Percentiles rank a stretch among this genome's conserved stretches.
Evolutionary conservation across 495 filamentous ascomycete species (phyloP).

Genomic region (Aspergillus nanangensis): DNA sequence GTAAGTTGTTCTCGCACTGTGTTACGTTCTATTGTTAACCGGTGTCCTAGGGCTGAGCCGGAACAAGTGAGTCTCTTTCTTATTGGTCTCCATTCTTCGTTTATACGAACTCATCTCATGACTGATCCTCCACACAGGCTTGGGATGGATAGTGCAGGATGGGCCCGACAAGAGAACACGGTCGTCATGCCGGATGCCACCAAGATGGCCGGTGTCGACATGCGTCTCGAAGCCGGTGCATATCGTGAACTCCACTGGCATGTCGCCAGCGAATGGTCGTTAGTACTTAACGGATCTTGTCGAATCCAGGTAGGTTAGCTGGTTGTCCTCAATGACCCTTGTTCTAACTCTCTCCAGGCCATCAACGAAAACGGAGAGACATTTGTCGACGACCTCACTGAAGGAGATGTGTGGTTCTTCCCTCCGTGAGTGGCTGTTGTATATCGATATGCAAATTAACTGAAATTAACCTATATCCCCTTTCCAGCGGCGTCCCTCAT

Average conservation of each 20-base stretch:
- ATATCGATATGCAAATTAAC: not conserved
- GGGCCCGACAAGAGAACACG: constrained; percentile 65
- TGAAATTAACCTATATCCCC: not conserved
- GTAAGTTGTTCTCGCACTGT: constrained; percentile 16
- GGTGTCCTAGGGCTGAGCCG: constrained; percentile 46
- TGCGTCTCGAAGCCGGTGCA: constrained; percentile 62
- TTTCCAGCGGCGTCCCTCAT: constrained; percentile 55
- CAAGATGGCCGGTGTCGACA: constrained; percentile 73
- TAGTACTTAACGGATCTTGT: constrained; percentile 61
- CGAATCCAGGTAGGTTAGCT: constrained; percentile 37
- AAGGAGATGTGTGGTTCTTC: constrained; percentile 71
- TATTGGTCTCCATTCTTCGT: too few species aligned
- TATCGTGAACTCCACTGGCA: constrained; percentile 77
- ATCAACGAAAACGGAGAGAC: constrained; percentile 60
- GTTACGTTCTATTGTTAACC: not conserved
- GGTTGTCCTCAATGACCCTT: not conserved
- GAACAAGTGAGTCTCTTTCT: constrained; percentile 33
- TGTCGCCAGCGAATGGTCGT: constrained; percentile 61
- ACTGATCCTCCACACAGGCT: too few species aligned
- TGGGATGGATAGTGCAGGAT: constrained; percentile 56
- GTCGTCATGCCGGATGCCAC: constrained; percentile 59
- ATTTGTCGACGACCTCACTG: constrained; percentile 61
- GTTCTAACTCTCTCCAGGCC: constrained; percentile 33
- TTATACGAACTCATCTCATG: too few species aligned
- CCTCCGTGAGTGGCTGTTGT: constrained; percentile 30